These are phyloP conservation scores for Zopfia rhizophila DNA, from an alignment of 2,329 filamentous ascomycete genomes.

Conservation along the genomic window DNA sequence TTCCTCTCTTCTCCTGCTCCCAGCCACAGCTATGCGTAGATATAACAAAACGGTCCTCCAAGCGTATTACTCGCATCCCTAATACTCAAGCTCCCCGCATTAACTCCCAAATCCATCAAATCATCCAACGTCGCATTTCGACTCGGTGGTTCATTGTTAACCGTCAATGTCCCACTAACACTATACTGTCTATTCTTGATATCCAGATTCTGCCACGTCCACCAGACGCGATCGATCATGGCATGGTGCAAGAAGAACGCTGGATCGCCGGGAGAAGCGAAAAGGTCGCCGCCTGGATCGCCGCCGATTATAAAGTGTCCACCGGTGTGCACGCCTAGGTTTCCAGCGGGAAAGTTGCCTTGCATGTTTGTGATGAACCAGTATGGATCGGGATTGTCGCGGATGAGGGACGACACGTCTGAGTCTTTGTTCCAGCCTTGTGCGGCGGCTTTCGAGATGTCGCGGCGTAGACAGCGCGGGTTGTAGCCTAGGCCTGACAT, in stretches of 20 bases:
- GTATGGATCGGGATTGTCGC: constrained; percentile 35
- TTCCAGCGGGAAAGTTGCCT: constrained; percentile 47
- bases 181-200: constrained; percentile 48
- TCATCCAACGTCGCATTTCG: constrained; percentile 59
- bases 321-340: constrained; percentile 57
- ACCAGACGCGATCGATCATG: constrained; percentile 60
- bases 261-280: constrained; percentile 58
- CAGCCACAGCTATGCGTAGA: constrained; percentile 50
- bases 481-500: constrained; percentile 46
- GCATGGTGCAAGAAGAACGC: constrained; percentile 61
- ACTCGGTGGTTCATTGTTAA: constrained; percentile 56
- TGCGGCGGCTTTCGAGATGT: constrained; percentile 41
- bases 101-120: constrained; percentile 52
- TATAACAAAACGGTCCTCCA: constrained; percentile 60
- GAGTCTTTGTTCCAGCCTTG: constrained; percentile 33
- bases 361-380: constrained; percentile 54
- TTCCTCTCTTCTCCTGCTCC: no score
- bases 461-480: constrained; percentile 52
- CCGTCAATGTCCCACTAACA: constrained; percentile 58
- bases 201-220: constrained; percentile 63
- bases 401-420: constrained; percentile 36
- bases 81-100: constrained; percentile 46
- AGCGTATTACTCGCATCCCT: constrained; percentile 55
- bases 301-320: constrained; percentile 61
- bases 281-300: constrained; percentile 59